Base-by-base conservation (phyloP, 441 rosid species). In the Aleurites moluccanus region DNA sequence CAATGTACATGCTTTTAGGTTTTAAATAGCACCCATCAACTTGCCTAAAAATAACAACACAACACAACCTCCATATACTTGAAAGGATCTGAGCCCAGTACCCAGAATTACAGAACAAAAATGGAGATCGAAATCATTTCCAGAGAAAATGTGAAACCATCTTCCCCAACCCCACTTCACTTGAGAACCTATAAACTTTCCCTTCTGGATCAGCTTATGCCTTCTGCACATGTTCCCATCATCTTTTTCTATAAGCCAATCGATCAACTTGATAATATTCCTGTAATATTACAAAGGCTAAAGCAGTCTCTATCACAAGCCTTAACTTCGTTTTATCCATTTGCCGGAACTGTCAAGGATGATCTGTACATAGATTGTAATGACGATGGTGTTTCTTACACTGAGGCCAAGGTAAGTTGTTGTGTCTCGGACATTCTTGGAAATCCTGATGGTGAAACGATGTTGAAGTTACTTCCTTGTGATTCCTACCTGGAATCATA, bases 331-430 rank as follows among this genome's bases (percentile, higher is more conserved):
- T 87, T 85, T 59, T 88, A 86, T 79, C 90, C 86, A 5, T 77
- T 88, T 20, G 86, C 90, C 0, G 90, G 96, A n/a, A 83, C 62
- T 73, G 77, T 89, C 72, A 77, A 68, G 60, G 85, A 81, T 7
- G 81, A 80, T 10, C 83, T 80, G 53, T 73, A 77, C 38, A 61
- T 86, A 9, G 87, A 89, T 25, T 91, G 92, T 59, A 84, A 83
- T 67, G 88, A 85, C 49, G 75, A 82, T 35, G 93, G 93, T 47
- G 87, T 83, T 20, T 21, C 67, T 44, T 89, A 73, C 27, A 79
- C 83, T 0, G 85, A 89, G 52, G 77, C 90, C n/a, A 62, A 70
- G 14, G 83, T 84, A 18, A 60, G 67, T 1, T 67, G 73, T 61
- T 60, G 65, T 69, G 75, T 85, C n/a, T 40, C 57, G 6, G 73